Base-by-base conservation (phyloP, 345 rosid species). In the Linum lewisii region DNA sequence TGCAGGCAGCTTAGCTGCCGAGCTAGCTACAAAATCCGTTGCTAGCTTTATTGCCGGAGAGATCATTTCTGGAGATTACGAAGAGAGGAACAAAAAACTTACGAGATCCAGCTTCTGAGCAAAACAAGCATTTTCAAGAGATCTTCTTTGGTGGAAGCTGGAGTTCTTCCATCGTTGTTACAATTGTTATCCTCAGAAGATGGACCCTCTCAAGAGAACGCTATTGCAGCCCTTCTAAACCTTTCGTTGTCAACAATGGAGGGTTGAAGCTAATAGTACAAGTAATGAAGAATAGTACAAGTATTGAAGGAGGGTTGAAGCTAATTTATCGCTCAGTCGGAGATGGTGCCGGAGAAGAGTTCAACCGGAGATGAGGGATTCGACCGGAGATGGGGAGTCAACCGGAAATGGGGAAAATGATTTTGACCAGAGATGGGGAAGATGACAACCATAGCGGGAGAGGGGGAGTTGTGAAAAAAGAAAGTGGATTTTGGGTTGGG, bases 101-200 rank as follows among this genome's bases (percentile, higher is more conserved):
- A 77, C 20, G 95, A 87, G 80, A 75, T 85, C 54, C 77, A 91
- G 60, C 47, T 84, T 64, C 86, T 85, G 45, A 77, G 85, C 37
- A 91, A 87, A 64, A 61, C 76, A 54, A 85, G 73, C 79, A 68
- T 79, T 75, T 85, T 84, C 64, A 78, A 75, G 63, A 70, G 92
- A 61, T 76, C 81, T 75, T 82, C 92, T 73, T 77, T 85, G 66
- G 80, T 81, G 53, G 95, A 85, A 73, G 76, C 82, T 54, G 86
- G 95, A 15, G 56, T 57, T 36, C 69, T 82, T 20, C 77, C 79
- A 19, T 56, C 58, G 64, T 63, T 88, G 0, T 63, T 88, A 73
- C 63, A 66, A 57, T 57, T 82, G 60, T 59, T 87, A n/a, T 56
- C 69, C 9, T 70, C 77, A 0, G 45, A 45, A 55, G 47, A 42